These are phyloP conservation scores for Penicillium goetzii DNA, from an alignment of 495 filamentous ascomycete species.

Conservation along the genomic window DNA sequence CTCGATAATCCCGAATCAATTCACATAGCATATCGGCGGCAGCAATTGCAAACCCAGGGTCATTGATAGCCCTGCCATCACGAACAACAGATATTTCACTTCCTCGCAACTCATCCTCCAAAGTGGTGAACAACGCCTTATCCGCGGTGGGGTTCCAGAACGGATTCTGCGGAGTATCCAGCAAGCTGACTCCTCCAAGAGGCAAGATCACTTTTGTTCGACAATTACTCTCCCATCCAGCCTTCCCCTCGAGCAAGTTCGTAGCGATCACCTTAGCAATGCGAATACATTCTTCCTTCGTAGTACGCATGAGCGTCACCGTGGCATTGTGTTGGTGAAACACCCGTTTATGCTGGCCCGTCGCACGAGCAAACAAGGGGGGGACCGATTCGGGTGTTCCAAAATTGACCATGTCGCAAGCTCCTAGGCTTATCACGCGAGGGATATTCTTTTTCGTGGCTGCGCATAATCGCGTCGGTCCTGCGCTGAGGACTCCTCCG, in stretches of 20 bases:
- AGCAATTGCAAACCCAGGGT: constrained; percentile 42
- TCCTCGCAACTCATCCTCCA: constrained; percentile 46
- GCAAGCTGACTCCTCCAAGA: constrained; percentile 52
- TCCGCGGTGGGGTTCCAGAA: constrained; percentile 53
- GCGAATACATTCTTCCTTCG: constrained; percentile 51
- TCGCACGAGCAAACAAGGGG: constrained; percentile 32
- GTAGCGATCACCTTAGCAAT: constrained; percentile 57
- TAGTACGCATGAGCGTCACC: constrained; percentile 67
- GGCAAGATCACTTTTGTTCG: constrained; percentile 62
- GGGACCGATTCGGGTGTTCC: constrained; percentile 60
- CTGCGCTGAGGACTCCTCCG: constrained; percentile 65
- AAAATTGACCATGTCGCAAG: constrained; percentile 72
- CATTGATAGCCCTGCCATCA: constrained; percentile 49
- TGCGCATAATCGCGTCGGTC: constrained; percentile 53
- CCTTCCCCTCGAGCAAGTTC: constrained; percentile 43
- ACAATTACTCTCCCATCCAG: constrained; percentile 21
- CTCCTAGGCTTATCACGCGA: constrained; percentile 64
- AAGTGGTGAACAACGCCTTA: constrained; percentile 45
- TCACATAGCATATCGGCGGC: constrained; percentile 29
- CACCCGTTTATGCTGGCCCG: constrained; percentile 37
- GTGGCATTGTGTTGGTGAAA: constrained; percentile 66
- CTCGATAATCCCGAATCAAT: background rate
- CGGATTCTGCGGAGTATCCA: constrained; percentile 40
- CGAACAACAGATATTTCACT: constrained; percentile 41
- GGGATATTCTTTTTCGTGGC: constrained; percentile 60